These are phyloP conservation scores for Boletellus sp. DNA, from an alignment of 768 basidiomycete species.

Conservation along the genomic window DNA sequence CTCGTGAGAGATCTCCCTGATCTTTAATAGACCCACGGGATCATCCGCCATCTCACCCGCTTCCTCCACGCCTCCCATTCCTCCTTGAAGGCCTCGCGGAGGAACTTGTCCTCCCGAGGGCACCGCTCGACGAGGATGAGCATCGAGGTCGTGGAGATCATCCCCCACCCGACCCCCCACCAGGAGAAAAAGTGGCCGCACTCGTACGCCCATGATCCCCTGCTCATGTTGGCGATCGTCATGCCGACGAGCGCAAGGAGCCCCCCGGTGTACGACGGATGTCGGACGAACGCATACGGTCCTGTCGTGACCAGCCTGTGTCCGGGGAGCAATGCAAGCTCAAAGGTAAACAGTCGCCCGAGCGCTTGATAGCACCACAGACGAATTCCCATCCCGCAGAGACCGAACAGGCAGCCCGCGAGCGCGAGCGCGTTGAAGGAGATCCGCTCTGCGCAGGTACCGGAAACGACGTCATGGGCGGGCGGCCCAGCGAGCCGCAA, in stretches of 20 bases:
- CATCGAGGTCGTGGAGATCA: background rate
- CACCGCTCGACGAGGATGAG: conserved; percentile 6
- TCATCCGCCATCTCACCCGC: conserved; percentile 5
- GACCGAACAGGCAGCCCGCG: conserved; percentile 6
- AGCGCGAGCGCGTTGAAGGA: conserved; percentile 2
- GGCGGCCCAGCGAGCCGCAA: background rate
- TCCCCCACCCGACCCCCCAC: conserved; percentile 10
- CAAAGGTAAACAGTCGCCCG: conserved; percentile 39
- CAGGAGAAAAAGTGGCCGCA: background rate
- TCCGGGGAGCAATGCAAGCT: conserved; percentile 21
- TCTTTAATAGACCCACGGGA: conserved; percentile 12
- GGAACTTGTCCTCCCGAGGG: conserved; percentile 4
- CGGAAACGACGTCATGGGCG: background rate
- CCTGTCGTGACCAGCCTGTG: conserved; percentile 15
- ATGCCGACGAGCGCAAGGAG: conserved; percentile 1
- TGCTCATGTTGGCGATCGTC: conserved; percentile 6
- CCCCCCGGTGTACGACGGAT: conserved; percentile 14
- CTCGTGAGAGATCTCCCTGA: too few relatives aligned
- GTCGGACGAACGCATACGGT: conserved; percentile 10
- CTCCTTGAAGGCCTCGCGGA: conserved; percentile 4
- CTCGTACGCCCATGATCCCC: conserved; percentile 16
- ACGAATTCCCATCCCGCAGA: conserved; percentile 31
- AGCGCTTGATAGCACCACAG: conserved; percentile 36
- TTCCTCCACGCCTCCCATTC: conserved; percentile 15
- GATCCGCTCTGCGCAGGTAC: conserved; percentile 6